Conservation (phyloP, 176 grass and related monocot genomes). For the Cymbopogon citratus region DNA sequence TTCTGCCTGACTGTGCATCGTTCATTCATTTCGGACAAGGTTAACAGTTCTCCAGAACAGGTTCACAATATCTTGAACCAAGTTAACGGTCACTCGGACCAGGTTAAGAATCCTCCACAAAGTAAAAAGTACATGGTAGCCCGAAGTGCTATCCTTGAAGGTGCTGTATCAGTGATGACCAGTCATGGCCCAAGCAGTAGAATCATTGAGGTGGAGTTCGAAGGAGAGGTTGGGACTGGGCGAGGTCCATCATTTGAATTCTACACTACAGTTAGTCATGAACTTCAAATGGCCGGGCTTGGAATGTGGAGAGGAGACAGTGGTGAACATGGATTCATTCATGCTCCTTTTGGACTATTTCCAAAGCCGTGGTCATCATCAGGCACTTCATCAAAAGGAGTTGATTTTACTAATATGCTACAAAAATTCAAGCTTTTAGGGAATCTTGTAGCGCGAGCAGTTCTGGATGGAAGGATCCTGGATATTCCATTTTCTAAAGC, state of each 20-base stretch:
- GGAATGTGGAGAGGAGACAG: constrained; percentile 64
- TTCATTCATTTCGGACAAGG: constrained; percentile 13
- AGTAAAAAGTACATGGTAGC: constrained; percentile 44
- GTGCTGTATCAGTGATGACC: constrained; percentile 37
- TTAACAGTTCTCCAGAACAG: background rate
- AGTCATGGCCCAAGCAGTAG: constrained; percentile 39
- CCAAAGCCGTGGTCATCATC: constrained; percentile 47
- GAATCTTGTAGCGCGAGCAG: constrained; percentile 60
- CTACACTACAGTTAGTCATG: constrained; percentile 42
- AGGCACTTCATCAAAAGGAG: constrained; percentile 13
- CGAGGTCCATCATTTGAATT: constrained; percentile 67
- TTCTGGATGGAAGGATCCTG: constrained; percentile 72
- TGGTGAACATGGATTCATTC: constrained; percentile 25
- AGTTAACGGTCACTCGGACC: background rate
- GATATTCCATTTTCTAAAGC: constrained; percentile 76
- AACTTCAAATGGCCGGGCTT: constrained; percentile 50
- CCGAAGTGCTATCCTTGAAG: constrained; percentile 47
- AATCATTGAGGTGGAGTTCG: constrained; percentile 51
- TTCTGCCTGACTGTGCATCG: constrained; percentile 41
- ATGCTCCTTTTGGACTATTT: constrained; percentile 55
- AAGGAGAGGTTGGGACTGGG: constrained; percentile 59
- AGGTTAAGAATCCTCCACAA: constrained; percentile 7
- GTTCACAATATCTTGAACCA: background rate
- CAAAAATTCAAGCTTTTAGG: constrained; percentile 71
- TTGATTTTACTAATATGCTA: constrained; percentile 34